phyloP scores from a whole-genome alignment of 345 rosid species.

The Heritiera fomes region DNA sequence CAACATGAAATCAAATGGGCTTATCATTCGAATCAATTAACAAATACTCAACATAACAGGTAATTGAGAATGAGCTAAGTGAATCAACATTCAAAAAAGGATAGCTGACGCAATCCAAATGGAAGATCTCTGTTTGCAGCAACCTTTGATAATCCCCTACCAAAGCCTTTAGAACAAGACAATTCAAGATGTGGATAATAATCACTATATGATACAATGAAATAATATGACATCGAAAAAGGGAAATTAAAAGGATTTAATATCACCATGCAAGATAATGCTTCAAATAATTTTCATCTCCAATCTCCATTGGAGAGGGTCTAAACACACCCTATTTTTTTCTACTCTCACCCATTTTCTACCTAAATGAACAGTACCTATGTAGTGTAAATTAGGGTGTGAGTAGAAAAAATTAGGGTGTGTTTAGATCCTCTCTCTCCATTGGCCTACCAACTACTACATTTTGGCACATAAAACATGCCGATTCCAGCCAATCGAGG shows the following conservation, averaged over 20 bases:
- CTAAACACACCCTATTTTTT: no score
- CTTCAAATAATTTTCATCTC: neutral
- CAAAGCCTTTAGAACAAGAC: constrained; percentile 61
- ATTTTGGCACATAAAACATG: neutral
- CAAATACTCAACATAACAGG: neutral
- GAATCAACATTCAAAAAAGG: constrained; percentile 39
- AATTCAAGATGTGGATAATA: neutral
- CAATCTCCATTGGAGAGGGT: neutral
- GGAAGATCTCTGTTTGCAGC: constrained; percentile 75
- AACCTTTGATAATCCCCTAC: constrained; percentile 72
- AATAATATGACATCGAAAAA: neutral
- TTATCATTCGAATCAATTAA: neutral
- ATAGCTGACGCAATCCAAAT: constrained; percentile 88
- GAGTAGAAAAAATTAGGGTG: no score
- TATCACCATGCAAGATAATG: neutral
- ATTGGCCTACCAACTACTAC: neutral
- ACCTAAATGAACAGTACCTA: no score
- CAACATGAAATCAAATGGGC: neutral
- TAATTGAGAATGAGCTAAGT: neutral
- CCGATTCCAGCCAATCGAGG: neutral
- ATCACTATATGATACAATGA: neutral
- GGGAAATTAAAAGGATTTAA: neutral
- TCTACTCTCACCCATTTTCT: no score
- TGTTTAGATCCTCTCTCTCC: no score
- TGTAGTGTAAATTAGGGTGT: no score